Base-by-base conservation (phyloP, 139 green algal species). In the Pseudopediastrum boryanum region DNA sequence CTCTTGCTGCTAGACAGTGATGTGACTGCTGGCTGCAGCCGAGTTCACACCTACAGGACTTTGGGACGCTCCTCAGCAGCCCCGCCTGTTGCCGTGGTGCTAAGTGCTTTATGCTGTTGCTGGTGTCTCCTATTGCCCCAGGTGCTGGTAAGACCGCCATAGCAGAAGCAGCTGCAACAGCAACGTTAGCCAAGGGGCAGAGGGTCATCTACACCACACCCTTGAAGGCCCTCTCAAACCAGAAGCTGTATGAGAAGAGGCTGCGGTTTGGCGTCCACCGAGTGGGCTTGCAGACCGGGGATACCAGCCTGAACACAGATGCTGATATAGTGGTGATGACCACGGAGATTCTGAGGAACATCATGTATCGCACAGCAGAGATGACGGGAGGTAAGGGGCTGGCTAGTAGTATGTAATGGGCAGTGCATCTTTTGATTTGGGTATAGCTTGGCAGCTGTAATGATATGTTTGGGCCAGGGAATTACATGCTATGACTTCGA, bases 261-360 rank as follows among this genome's bases (percentile, higher is more conserved):
- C 75, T 84, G 56, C 77, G 89, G 21, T 98, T 98, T 85, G 94
- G 93, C n/a, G 58, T 59, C 29, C 79, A 23, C 52, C 77, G 87
- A 12, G 85, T 76, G 38, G 87, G 87, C 16, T 77, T 91, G 82
- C 86, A 97, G 86, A 99, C 96, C 0, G 96, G 96, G 4, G 96
- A 99, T 72, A 90, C 86, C 2, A 89, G 83, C 25, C 85, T 99
- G 12, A 98, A 98, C 81, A 77, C 89, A 1, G 94, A 98, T 12
- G 93, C 88, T 0, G 72, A 88, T 44, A 90, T 97, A n/a, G 90
- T 99, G 31, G 88, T 99, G 25, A 99, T 99, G 96, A 99, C 96
- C 13, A 99, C 96, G 0, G 96, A 99, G 84, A 98, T 99, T 75
- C 88, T 99, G 65, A 83, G 96, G 48, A 99, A 99, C 89, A 98